Evolutionary conservation across 208 protist genomes (phyloP), one percentile per base, ranked within the genome.

Genomic region (Leishmania braziliensis): DNA sequence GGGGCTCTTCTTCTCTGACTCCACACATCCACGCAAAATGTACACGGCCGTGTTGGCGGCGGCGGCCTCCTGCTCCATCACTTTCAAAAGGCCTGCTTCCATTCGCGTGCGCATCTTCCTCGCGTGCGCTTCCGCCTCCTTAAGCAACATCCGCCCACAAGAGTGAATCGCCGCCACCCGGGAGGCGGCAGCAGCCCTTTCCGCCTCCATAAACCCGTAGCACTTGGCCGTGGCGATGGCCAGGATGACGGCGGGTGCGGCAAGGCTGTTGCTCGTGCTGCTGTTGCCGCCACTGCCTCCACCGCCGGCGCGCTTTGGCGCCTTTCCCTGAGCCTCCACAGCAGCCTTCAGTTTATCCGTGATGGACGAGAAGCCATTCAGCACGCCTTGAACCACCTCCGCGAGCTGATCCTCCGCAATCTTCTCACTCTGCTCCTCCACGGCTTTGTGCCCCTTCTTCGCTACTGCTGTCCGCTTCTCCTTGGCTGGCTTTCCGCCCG

Each of bases 31-130:
- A 62, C 93, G 93, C 69, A 98, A 75, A 26, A 88, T 58, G 83
- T 94, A 95, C n/a, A 98, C 80, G 48, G 92, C 95, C n/a, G 91
- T 91, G 88, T 98, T 98, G 8, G 95, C 89, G 12, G 93, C 91
- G 1, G 89, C 77, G 1, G 93, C 92, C 78, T 95, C 87, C 36
- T 51, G 84, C 14, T 51, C 72, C 39, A 92, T 84, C 78, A 94
- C 88, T 1, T 60, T 53, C 75, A 85, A 79, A 43, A 91, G 66
- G 33, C 79, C 46, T 23, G 84, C 82, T 18, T 88, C 66, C 76
- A 89, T 91, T 26, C 70, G 65, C 18, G 63, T 20, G 36, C 80
- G 77, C 56, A 89, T 73, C 53, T 82, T 70, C 70, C 69, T 84
- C 20, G 82, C 80, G 72, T 85, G 84, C 29, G 80, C 77, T 54